These are phyloP conservation scores for Mycena latifolia DNA, from an alignment of 768 basidiomycete genomes.

Conservation along the genomic window DNA sequence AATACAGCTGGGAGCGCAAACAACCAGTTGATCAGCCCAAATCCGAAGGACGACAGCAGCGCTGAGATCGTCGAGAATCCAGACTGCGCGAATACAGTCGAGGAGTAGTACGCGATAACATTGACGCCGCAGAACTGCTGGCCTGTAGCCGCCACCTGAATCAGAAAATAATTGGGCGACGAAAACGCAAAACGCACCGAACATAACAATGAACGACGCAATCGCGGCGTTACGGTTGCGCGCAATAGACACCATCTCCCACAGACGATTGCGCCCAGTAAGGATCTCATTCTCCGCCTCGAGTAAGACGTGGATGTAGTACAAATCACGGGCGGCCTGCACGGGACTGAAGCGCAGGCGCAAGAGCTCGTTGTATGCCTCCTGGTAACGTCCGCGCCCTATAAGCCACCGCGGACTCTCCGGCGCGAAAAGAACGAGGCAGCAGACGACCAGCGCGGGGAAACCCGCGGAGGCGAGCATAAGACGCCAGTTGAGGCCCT, in stretches of 20 bases:
- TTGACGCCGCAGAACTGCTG: constrained; percentile 53
- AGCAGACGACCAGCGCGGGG: constrained; percentile 40
- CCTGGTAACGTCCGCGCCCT: constrained; percentile 51
- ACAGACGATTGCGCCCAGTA: constrained; percentile 48
- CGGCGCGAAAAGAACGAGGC: constrained; percentile 46
- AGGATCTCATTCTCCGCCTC: constrained; percentile 46
- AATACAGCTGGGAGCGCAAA: constrained; percentile 65
- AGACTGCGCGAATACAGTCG: constrained; percentile 66
- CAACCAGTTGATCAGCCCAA: constrained; percentile 60
- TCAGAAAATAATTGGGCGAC: too few species aligned
- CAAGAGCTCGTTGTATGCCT: constrained; percentile 61
- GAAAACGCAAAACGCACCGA: constrained; percentile 40
- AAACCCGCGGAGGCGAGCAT: constrained; percentile 65
- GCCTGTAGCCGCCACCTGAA: too few species aligned
- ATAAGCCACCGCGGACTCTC: constrained; percentile 38
- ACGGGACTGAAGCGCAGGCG: constrained; percentile 62
- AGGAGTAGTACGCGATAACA: constrained; percentile 73
- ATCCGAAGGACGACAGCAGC: constrained; percentile 69
- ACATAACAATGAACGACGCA: constrained; percentile 76
- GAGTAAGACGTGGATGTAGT: constrained; percentile 69
- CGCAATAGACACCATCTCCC: constrained; percentile 74
- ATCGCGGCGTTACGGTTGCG: constrained; percentile 74
- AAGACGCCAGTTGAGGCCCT: constrained; percentile 61
- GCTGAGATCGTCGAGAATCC: constrained; percentile 64
- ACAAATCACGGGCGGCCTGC: constrained; percentile 72